Evolutionary conservation across 768 basidiomycete genomes (phyloP), one percentile per base, ranked within the genome.

Genomic region (Chalciporus sphaerocephalus): DNA sequence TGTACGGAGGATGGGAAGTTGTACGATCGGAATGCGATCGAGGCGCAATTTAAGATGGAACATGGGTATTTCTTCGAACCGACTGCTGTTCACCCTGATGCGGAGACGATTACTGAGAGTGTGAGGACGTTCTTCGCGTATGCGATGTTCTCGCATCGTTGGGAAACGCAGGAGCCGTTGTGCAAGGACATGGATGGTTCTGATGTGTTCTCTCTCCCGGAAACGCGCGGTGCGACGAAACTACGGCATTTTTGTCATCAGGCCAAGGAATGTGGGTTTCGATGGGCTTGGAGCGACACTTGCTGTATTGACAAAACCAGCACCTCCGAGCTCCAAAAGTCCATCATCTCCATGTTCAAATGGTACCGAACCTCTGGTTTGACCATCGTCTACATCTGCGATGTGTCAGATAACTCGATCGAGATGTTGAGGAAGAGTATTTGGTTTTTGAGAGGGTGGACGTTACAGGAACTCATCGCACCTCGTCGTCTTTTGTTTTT

Each of bases 311-410:
- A 64, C 38, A 62, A 60, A 30, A 38, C 32, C 40, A 64, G 61
- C 16, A 62, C 59, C 30, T 42, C 56, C 3, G 64, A 64, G 13
- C 54, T 64, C 37, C 46, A 56, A 46, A 56, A 62, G 37, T 60
- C 64, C 18, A 58, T 64, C 42, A 47, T 52, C 17, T 61, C 62
- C 40, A 64, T 64, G 62, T 64, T 65, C 48, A 46, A 22, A 18
- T 64, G 62, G 62, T 64, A 64, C 25, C 42, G 55, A 2, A 45
- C 56, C 4, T 58, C 62, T 22, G 48, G 50, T 18, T 38, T 63
- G 18, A 63, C 61, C 11, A 41, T 63, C 42, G 39, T 63, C 18
- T 54, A 64, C 21, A 43, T 64, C 24, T 44, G 46, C 18, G 59
- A 60, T 7, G 55, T 59, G 12, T 15, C 1, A 13, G 50, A 48